Base-by-base conservation (phyloP, 2,329 filamentous ascomycete species). In the Pestalotiopsis sp. region DNA sequence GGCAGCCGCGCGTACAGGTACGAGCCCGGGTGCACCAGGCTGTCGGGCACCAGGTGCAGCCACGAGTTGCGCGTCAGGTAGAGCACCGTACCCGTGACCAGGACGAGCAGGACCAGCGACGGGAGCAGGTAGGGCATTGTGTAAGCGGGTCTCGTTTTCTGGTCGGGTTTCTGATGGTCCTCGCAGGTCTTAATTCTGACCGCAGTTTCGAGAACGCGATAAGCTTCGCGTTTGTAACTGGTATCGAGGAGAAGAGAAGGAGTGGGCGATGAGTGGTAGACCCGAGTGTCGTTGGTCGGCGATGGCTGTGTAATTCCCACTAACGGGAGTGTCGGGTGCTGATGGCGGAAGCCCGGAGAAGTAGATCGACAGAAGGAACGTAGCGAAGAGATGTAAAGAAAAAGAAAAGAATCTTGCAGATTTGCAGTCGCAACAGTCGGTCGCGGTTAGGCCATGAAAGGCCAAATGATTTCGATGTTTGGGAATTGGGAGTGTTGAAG, bases 1-100 rank as follows among this genome's bases (percentile, higher is more conserved):
- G 94, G 93, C 1, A 98, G 88, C 39, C 89, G 91, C 65, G 91
- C 86, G 84, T 98, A 98, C 74, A 93, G 81, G 65, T 86, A 85
- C 73, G 88, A 78, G 69, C 84, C 78, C 68, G 58, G n/a, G 60
- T 57, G 27, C 11, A 79, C 77, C 25, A 82, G 79, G 52, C 87
- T 83, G 38, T 90, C 84, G 67, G 91, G 90, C 61, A 97, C 81
- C 73, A 88, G 84, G 68, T 88, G 90, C 59, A 92, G 82, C 96
- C 96, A 98, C 82, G 86, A 86, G 68, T 86, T 80, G 74, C 95
- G 93, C 68, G 93, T 95, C 73, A 96, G 83, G 86, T 94, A 97
- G 75, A 96, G 90, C 69, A 85, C 88, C 67, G 93, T 96, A 69
- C 90, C 91, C 72, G 87, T 76, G 74, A 95, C 77, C 76, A 97